Conservation (phyloP, 129 eudicot species). For the Chrysanthemum seticuspe region DNA sequence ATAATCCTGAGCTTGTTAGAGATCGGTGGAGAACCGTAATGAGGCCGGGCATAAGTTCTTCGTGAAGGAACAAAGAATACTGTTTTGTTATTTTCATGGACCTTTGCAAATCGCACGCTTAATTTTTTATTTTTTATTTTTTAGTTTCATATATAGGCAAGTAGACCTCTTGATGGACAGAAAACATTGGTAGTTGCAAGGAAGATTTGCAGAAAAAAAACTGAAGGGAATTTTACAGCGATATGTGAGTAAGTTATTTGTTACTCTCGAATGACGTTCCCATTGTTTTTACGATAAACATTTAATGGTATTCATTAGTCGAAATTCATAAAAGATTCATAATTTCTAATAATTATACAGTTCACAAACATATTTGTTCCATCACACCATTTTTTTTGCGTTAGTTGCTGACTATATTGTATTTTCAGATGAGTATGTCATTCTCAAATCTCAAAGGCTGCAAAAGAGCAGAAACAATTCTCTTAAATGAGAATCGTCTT, state of each 20-base stretch:
- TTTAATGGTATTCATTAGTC: neutral
- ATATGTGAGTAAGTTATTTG: conserved; percentile 49
- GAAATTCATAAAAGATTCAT: neutral
- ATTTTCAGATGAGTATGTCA: conserved; percentile 32
- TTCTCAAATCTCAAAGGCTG: conserved; percentile 29
- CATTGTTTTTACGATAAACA: neutral
- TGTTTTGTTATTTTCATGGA: conserved; percentile 71
- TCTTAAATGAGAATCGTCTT: conserved; percentile 34
- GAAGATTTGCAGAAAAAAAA: conserved; percentile 46
- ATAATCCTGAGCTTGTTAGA: conserved; percentile 84
- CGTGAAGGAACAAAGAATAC: conserved; percentile 93
- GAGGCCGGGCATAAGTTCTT: conserved; percentile 82
- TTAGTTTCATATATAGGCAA: too few relatives aligned
- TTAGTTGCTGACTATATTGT: neutral
- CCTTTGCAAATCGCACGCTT: conserved; percentile 8
- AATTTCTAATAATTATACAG: too few relatives aligned
- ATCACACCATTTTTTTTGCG: neutral
- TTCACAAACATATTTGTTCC: too few relatives aligned
- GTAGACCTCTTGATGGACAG: too few relatives aligned
- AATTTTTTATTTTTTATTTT: too few relatives aligned
- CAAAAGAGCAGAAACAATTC: conserved; percentile 37
- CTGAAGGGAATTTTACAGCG: conserved; percentile 32
- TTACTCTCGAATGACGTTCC: neutral
- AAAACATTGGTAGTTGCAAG: conserved; percentile 39
- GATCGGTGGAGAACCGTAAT: conserved; percentile 71